phyloP scores from a whole-genome alignment of 73 alveolate genomes.

The Paramecium primaurelia region DNA sequence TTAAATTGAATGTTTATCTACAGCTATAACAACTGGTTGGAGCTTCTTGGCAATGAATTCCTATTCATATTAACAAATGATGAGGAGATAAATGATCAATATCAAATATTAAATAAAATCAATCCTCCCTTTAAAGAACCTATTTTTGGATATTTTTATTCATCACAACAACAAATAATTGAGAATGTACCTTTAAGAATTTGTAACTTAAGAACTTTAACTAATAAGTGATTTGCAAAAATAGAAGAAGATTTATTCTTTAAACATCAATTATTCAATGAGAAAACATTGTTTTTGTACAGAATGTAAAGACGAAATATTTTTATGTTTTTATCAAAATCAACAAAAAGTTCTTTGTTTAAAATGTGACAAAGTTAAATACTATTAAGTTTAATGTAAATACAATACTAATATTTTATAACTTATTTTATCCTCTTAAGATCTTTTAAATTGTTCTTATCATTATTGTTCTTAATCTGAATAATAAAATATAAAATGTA shows the following conservation, averaged over 20 bases:
- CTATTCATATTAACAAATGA: not conserved
- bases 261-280: not conserved
- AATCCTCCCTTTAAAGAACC: not conserved
- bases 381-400: not conserved
- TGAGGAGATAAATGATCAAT: not conserved
- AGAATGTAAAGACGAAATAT: not conserved
- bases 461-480: not conserved
- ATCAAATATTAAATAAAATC: not conserved
- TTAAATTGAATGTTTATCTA: not conserved
- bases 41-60: not conserved
- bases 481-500: not conserved
- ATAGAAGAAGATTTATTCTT: not conserved
- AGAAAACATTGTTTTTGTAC: not conserved
- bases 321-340: not conserved
- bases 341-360: not conserved
- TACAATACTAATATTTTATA: not conserved
- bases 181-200: not conserved
- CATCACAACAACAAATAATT: not conserved
- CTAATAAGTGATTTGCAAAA: not conserved
- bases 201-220: not conserved
- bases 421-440: not conserved
- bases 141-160: not conserved
- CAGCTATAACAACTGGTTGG: not conserved
- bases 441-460: not conserved
- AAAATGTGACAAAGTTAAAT: not conserved